phyloP scores from a whole-genome alignment of 176 grass and related monocot genomes.

The Eleusine indica region DNA sequence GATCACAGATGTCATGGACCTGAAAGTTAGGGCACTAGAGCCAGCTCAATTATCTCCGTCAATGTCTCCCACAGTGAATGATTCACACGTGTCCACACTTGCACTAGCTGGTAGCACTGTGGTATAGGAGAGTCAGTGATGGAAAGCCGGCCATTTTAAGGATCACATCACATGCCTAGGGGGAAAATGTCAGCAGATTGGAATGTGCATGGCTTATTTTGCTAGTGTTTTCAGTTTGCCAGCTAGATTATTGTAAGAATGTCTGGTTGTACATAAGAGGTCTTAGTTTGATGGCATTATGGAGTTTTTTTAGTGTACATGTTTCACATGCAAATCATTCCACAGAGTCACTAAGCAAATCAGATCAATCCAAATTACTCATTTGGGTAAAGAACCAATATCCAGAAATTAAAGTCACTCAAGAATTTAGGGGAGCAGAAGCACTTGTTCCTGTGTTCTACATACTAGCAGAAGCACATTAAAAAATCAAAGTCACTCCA shows the following conservation, averaged over 20 bases:
- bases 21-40: slow-evolving; percentile 58
- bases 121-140: slow-evolving; percentile 30
- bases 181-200: slow-evolving; percentile 16
- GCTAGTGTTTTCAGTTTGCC: slow-evolving; percentile 4
- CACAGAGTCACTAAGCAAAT: neutral
- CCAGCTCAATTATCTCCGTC: slow-evolving; percentile 32
- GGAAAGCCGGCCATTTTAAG: neutral
- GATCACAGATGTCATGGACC: slow-evolving; percentile 87
- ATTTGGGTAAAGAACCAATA: neutral
- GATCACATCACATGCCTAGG: neutral
- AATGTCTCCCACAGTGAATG: slow-evolving; percentile 36
- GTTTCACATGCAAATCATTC: neutral
- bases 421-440: neutral
- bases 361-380: neutral
- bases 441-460: no score
- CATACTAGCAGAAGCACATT: neutral
- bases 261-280: slow-evolving; percentile 6
- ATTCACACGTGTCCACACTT: slow-evolving; percentile 47
- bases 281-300: neutral
- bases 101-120: slow-evolving; percentile 54
- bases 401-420: slow-evolving; percentile 4
- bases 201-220: neutral
- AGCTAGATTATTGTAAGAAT: slow-evolving; percentile 19
- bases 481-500: neutral
- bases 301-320: neutral